phyloP scores from a whole-genome alignment of 2,329 filamentous ascomycete species.

The Exophiala oligosperma region DNA sequence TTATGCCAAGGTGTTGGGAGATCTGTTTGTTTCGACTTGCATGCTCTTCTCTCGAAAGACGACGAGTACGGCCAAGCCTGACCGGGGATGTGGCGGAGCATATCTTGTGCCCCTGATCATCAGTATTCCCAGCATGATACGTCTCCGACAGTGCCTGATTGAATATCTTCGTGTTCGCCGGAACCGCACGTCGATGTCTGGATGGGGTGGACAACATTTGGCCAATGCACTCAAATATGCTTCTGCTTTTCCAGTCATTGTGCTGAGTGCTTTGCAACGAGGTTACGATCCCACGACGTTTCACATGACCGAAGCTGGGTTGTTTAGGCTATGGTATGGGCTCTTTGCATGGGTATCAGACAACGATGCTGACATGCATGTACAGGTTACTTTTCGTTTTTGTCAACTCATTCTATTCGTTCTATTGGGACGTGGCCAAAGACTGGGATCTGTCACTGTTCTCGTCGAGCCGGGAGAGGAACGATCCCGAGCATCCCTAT shows the following conservation, averaged over 20 bases:
- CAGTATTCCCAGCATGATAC: slow-evolving; percentile 78
- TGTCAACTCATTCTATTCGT: slow-evolving; percentile 88
- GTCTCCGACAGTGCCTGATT: slow-evolving; percentile 86
- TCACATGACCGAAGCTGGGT: slow-evolving; percentile 55
- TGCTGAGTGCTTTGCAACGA: slow-evolving; percentile 73
- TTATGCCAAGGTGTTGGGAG: slow-evolving; percentile 88
- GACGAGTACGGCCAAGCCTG: slow-evolving; percentile 75
- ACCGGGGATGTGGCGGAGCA: slow-evolving; percentile 76
- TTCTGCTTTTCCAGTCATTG: slow-evolving; percentile 89
- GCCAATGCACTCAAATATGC: slow-evolving; percentile 94
- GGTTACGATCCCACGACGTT: slow-evolving; percentile 55
- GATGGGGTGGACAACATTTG: slow-evolving; percentile 82
- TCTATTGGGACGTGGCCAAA: slow-evolving; percentile 96
- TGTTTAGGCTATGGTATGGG: slow-evolving; percentile 57
- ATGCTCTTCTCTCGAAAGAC: slow-evolving; percentile 78
- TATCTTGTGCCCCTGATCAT: slow-evolving; percentile 83
- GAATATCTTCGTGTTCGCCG: slow-evolving; percentile 74
- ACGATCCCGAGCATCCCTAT: slow-evolving; percentile 67
- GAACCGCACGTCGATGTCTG: slow-evolving; percentile 47
- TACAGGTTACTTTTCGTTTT: slow-evolving; percentile 70
- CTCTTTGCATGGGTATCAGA: neutral
- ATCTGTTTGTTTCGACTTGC: slow-evolving; percentile 84
- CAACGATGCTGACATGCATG: slow-evolving; percentile 13
- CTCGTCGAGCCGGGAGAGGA: slow-evolving; percentile 57
- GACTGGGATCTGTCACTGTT: slow-evolving; percentile 96